Conservation (phyloP, 2,329 filamentous ascomycete species). For the Golovinomyces cichoracearum region DNA sequence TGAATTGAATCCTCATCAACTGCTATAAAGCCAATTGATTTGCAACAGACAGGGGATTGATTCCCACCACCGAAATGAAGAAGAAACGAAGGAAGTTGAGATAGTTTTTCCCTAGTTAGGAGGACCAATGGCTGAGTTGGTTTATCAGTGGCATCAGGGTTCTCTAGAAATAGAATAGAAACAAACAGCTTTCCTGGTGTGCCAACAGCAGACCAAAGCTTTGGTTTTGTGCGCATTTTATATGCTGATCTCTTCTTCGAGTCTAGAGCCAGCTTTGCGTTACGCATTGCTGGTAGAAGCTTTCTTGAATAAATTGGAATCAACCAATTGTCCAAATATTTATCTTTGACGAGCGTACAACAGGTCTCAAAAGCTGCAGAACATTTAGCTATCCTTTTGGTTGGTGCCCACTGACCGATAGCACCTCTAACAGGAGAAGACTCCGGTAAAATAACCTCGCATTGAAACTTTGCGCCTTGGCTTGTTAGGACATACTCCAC, state of each 20-base stretch:
- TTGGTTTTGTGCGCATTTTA: constrained; percentile 52
- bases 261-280: constrained; percentile 59
- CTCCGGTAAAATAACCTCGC: constrained; percentile 56
- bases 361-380: constrained; percentile 75
- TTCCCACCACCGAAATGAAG: constrained; percentile 44
- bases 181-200: constrained; percentile 30
- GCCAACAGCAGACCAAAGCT: constrained; percentile 34
- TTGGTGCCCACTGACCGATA: constrained; percentile 34
- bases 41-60: constrained; percentile 29
- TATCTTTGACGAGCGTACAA: constrained; percentile 35
- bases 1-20: constrained; percentile 22
- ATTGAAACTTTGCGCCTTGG: constrained; percentile 35
- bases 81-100: constrained; percentile 37
- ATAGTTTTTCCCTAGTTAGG: constrained; percentile 40
- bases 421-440: constrained; percentile 43
- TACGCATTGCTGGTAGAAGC: constrained; percentile 55
- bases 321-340: constrained; percentile 47
- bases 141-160: constrained; percentile 29
- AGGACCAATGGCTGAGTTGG: constrained; percentile 39
- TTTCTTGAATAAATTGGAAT: constrained; percentile 51
- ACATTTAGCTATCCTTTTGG: constrained; percentile 58
- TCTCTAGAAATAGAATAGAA: constrained; percentile 32
- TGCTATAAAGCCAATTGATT: constrained; percentile 21
- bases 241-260: constrained; percentile 52
- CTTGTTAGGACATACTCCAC: constrained; percentile 36